Conservation (phyloP, 345 rosid genomes). For the Lumnitzera littorea region DNA sequence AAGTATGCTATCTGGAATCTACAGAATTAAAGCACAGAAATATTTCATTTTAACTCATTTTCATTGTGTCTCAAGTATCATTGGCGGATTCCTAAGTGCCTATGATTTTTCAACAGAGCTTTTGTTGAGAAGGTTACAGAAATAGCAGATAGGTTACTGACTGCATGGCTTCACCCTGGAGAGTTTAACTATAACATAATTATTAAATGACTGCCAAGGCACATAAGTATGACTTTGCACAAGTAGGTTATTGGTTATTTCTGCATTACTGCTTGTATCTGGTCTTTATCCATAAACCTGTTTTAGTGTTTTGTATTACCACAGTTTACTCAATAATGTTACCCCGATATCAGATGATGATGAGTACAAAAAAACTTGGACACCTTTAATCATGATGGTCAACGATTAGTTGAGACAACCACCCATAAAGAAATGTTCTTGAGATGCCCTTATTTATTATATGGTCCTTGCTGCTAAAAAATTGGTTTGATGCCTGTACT, state of each 20-base stretch:
- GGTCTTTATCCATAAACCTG: no score
- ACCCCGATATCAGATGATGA: no score
- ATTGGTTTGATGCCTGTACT: no score
- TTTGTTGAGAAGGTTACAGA: conserved; percentile 91
- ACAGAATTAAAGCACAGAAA: neutral
- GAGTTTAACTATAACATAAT: conserved; percentile 75
- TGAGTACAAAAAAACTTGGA: no score
- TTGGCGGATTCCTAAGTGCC: conserved; percentile 92
- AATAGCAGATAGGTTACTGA: conserved; percentile 82
- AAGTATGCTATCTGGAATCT: conserved; percentile 7
- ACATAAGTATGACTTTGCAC: conserved; percentile 61
- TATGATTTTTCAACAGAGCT: conserved; percentile 81
- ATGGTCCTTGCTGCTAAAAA: no score
- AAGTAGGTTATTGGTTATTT: conserved; percentile 40
- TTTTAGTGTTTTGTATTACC: no score
- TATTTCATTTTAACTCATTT: neutral
- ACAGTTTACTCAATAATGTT: no score
- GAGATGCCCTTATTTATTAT: no score
- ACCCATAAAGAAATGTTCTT: no score
- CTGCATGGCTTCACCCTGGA: conserved; percentile 78
- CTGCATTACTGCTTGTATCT: neutral
- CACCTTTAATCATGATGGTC: no score
- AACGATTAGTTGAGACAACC: no score
- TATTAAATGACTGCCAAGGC: conserved; percentile 64
- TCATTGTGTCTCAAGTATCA: conserved; percentile 44